Evolutionary conservation across 2,329 filamentous ascomycete genomes (phyloP).

Genomic region (Hypoxylon sp.): DNA sequence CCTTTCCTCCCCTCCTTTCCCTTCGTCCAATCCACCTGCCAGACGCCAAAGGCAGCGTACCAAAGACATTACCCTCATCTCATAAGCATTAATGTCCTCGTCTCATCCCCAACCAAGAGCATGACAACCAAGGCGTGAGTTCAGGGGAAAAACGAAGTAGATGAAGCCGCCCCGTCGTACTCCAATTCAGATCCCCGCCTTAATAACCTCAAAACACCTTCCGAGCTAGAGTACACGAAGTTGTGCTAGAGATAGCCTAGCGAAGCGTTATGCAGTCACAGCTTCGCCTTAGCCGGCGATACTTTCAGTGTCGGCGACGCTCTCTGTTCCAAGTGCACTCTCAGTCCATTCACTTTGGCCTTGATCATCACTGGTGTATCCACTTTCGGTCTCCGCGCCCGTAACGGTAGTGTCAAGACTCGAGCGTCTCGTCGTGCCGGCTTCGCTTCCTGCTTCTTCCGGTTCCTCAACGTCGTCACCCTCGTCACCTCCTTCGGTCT

Average conservation of each 20-base stretch:
- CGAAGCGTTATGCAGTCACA: conserved; percentile 55
- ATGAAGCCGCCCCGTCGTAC: conserved; percentile 2
- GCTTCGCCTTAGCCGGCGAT: conserved; percentile 55
- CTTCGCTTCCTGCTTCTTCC: conserved; percentile 64
- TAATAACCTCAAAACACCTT: conserved; percentile 5
- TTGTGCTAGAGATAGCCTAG: background rate
- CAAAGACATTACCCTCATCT: conserved; percentile 31
- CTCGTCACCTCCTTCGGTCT: conserved; percentile 32
- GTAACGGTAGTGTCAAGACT: conserved; percentile 66
- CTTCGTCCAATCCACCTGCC: conserved; percentile 12
- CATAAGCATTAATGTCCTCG: conserved; percentile 20
- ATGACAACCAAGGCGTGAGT: conserved; percentile 11
- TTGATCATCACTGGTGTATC: conserved; percentile 56
- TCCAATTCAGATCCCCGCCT: conserved; percentile 18
- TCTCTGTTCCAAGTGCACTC: conserved; percentile 42
- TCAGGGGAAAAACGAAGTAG: conserved; percentile 9
- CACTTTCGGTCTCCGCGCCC: conserved; percentile 43
- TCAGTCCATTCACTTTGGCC: conserved; percentile 61
- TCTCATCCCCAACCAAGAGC: conserved; percentile 15
- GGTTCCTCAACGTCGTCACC: conserved; percentile 49
- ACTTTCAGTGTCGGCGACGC: conserved; percentile 52
- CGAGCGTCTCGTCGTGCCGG: conserved; percentile 64
- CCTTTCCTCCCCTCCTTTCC: background rate
- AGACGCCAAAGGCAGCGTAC: conserved; percentile 21
- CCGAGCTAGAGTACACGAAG: conserved; percentile 4